Base-by-base conservation (phyloP, 2,329 filamentous ascomycete species). In the Aspergillus ochraceus region DNA sequence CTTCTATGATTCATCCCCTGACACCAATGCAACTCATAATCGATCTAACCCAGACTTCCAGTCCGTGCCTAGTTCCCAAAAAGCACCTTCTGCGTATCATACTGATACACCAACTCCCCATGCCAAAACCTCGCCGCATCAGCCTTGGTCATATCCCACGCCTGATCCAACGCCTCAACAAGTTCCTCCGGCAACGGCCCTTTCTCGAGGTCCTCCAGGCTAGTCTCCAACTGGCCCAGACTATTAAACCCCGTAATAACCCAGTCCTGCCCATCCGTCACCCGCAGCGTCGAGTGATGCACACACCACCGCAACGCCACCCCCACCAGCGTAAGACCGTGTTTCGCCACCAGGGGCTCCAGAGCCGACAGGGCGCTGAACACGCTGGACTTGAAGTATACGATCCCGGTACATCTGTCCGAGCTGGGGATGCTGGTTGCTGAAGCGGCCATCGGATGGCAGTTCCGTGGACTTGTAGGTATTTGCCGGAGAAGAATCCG, bases 261-360 rank as follows among this genome's bases (percentile, higher is more conserved):
- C 9, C 69, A 75, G 67, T 80, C 77, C 2, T 32, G 2, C 0
- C 69, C 70, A 4, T 68, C 54, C 39, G 74, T 67, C 10, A 63
- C 59, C 42, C 69, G 69, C 53, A 80, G 54, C 51, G 66, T 49
- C 10, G 73, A 78, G 60, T 83, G 80, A 66, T 83, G 76, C 1
- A 69, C 68, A 39, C 77, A 70, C 81, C 81, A 83, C 30, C 81
- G 64, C 55, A 83, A 60, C 1, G 79, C 79, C 62, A 74, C 73
- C 61, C 82, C 79, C 0, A 74, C 71, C 58, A 77, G 68, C 0
- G 77, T 79, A 32, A 83, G 30, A 1, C 73, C 71, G 62, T 80
- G 73, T 66, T 79, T 77, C 64, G 70, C 69, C 0, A 73, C 69
- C 22, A 70, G 71, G 1, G 72, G 64, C 54, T 75, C 68, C 30